Evolutionary conservation across 2,329 filamentous ascomycete species (phyloP).

Genomic region (Hypoxylon rubiginosum): DNA sequence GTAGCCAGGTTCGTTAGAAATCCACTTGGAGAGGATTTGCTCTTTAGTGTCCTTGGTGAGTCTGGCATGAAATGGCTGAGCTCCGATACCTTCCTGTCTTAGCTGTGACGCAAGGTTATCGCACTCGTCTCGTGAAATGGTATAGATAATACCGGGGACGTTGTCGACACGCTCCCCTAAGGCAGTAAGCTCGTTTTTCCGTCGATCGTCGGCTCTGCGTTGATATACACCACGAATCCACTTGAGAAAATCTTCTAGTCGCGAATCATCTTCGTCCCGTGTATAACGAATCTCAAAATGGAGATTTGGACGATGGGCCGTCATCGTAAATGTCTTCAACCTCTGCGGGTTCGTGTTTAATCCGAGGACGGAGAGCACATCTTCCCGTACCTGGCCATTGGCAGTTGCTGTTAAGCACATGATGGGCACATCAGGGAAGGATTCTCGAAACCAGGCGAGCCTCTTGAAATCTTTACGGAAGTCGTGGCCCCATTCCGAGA

Average conservation of each 20-base stretch:
- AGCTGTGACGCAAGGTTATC: conserved; percentile 77
- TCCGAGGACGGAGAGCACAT: conserved; percentile 82
- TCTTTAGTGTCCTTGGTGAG: conserved; percentile 77
- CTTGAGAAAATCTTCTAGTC: conserved; percentile 78
- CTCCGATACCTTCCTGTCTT: conserved; percentile 77
- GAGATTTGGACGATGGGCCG: conserved; percentile 85
- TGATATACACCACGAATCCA: conserved; percentile 83
- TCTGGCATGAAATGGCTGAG: conserved; percentile 79
- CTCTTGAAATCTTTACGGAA: conserved; percentile 94
- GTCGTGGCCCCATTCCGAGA: conserved; percentile 98
- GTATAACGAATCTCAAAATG: conserved; percentile 93
- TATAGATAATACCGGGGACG: conserved; percentile 85
- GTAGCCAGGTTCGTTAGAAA: conserved; percentile 79
- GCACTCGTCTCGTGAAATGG: conserved; percentile 79
- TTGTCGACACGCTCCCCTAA: conserved; percentile 70
- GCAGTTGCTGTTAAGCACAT: conserved; percentile 95
- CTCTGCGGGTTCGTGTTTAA: conserved; percentile 70
- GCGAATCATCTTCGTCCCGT: conserved; percentile 78
- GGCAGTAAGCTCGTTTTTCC: conserved; percentile 69
- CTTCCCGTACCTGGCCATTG: conserved; percentile 82
- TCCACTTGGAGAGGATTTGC: conserved; percentile 78
- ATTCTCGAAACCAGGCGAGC: conserved; percentile 85
- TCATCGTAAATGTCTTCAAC: conserved; percentile 84
- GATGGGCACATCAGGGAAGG: conserved; percentile 87
- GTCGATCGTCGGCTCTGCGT: conserved; percentile 72